Percentiles rank a stretch among this genome's conserved stretches.
These are phyloP conservation scores for Metarhizium album DNA, from an alignment of 2,329 filamentous ascomycete genomes.

Conservation along the genomic window DNA sequence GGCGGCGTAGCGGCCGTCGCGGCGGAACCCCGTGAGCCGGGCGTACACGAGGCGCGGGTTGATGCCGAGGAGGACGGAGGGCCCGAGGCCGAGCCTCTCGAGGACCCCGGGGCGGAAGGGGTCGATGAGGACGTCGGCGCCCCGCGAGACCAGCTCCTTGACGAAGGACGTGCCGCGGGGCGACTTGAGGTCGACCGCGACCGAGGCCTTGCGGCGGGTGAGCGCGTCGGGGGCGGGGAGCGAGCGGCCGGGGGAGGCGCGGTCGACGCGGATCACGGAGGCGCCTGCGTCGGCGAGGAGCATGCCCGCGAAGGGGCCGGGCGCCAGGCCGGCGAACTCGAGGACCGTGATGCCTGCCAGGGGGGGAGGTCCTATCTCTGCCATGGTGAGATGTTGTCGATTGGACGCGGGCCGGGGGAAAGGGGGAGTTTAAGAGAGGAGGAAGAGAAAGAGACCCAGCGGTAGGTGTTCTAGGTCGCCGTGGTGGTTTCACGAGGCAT, in stretches of 20 bases:
- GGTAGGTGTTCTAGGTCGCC: too few species aligned
- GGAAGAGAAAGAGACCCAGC: too few species aligned
- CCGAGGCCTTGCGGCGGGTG: constrained; percentile 69
- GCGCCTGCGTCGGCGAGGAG: constrained; percentile 86
- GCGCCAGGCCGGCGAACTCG: constrained; percentile 51
- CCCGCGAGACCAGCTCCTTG: constrained; percentile 51
- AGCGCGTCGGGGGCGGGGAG: constrained; percentile 58
- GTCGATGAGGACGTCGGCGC: constrained; percentile 83
- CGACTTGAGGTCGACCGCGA: constrained; percentile 70
- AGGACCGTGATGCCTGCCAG: constrained; percentile 45
- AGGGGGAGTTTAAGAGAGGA: too few species aligned
- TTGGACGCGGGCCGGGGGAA: background rate
- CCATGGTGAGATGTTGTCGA: background rate
- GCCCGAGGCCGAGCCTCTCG: constrained; percentile 71
- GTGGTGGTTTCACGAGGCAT: too few species aligned
- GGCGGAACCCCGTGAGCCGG: constrained; percentile 80
- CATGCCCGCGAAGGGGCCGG: constrained; percentile 80
- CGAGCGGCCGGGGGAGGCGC: constrained; percentile 22
- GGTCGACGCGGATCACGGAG: constrained; percentile 78
- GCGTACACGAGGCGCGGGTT: constrained; percentile 74
- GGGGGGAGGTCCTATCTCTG: constrained; percentile 15
- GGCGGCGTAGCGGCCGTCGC: constrained; percentile 71
- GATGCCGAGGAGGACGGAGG: constrained; percentile 50
- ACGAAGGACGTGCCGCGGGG: constrained; percentile 53
- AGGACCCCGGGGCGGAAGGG: constrained; percentile 87